A percentile compares a stretch with the other conserved stretches of the same genome.
Evolutionary conservation across 2,329 filamentous ascomycete species (phyloP).

Genomic region (Claviceps sp.): DNA sequence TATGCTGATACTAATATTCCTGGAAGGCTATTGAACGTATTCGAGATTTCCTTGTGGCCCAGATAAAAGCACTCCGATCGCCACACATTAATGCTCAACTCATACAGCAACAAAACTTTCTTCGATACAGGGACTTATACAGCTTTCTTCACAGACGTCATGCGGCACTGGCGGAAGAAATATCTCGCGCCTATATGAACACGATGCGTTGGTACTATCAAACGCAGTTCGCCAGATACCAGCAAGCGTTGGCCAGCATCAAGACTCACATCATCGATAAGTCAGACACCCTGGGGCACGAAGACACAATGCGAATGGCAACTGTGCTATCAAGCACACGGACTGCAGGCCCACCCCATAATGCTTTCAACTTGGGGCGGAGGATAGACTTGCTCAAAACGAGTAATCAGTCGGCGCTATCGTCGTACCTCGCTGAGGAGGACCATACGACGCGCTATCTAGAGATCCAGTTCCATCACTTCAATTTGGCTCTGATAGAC

Average conservation of each 20-base stretch:
- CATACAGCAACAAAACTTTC: conserved; percentile 84
- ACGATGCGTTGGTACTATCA: conserved; percentile 98
- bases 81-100: conserved; percentile 96
- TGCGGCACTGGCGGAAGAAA: conserved; percentile 72
- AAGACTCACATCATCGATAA: conserved; percentile 74
- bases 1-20: conserved; percentile 3
- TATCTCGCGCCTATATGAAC: conserved; percentile 86
- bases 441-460: conserved; percentile 76
- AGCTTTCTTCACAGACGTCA: conserved; percentile 76
- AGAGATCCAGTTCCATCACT: conserved; percentile 83
- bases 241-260: conserved; percentile 69
- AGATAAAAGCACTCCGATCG: conserved; percentile 86
- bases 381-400: conserved; percentile 71
- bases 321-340: conserved; percentile 37
- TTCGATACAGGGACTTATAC: conserved; percentile 80
- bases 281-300: conserved; percentile 69
- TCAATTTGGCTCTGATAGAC: conserved; percentile 86
- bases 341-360: conserved; percentile 49
- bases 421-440: conserved; percentile 84
- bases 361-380: conserved; percentile 80
- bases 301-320: conserved; percentile 55
- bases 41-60: conserved; percentile 82
- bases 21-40: conserved; percentile 75
- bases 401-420: conserved; percentile 59
- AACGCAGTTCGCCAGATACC: conserved; percentile 82